Evolutionary conservation across 495 filamentous ascomycete genomes (phyloP), one percentile per base, ranked within the genome.

Genomic region (Rusavskia elegans): DNA sequence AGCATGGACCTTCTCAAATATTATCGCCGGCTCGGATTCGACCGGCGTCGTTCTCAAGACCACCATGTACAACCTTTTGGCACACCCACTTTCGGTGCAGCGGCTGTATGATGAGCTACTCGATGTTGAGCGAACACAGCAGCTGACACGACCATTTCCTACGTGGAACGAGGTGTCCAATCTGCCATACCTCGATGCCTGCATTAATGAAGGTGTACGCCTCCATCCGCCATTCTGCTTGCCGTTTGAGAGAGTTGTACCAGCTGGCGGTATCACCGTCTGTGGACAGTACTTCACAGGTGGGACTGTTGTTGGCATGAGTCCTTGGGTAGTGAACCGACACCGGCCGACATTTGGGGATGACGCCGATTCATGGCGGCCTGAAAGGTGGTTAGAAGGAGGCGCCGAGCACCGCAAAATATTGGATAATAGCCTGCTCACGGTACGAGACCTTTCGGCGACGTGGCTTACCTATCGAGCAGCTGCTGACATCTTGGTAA

Each of bases 201-300:
- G 45, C 17, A 55, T 67, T 32, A 57, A 65, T n/a, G 65, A 65
- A 40, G 55, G 27, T 0, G n/a, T 41, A 25, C 46, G 55, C 36
- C 14, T 71, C 14, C 67, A 71, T 51, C 71, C 70, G 4, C 64
- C 67, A 5, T 63, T 73, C 41, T 52, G 53, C 5, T 57, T 67
- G 1, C 66, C 65, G 5, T 57, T 71, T 46, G 69, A 71, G 54
- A 61, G 70, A 0, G 52, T 71, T 16, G 64, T 71, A 4, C 68
- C 69, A 1, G 46, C 60, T 11, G 60, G 54, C 0, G 68, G 66
- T 8, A 42, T 64, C 17, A 58, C 49, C 10, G 35, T 57, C 30
- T 21, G 23, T 16, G 51, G 44, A 9, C 36, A 39, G 20, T 57
- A 40, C 35, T 45, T 57, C 13, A 20, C 50, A 20, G 45, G 20